Base-by-base conservation (phyloP, 305 asterid genomes). In the Plantago lanceolata region DNA sequence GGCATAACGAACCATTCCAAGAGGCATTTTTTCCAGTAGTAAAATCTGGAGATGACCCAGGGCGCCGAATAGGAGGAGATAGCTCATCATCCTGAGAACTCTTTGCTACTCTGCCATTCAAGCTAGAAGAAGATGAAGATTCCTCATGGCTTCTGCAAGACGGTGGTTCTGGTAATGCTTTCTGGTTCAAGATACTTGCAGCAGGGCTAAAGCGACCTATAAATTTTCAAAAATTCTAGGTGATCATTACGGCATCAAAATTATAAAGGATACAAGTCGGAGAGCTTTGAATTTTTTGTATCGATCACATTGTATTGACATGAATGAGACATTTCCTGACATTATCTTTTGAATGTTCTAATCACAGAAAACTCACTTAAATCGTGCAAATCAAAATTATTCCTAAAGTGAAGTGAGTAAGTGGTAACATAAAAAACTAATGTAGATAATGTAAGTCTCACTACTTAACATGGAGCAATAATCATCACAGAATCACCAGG, bases 61-160 rank as follows among this genome's bases (percentile, higher is more conserved):
- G 77, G 18, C 65, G 89, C 55, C 75, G 96, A 76, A 79, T 79
- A 0, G 90, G 83, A 40, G 98, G 94, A 54, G 96, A 89, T 19
- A 67, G 68, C 67, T 84, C 96, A 7, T 87, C 96, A 26, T 89
- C 97, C 50, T 80, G 93, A 62, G 89, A 92, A 76, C 80, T 78
- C 52, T 92, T 92, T 53, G 84, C 71, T 20, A 76, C 84, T 73
- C 79, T 82, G 17, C 77, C 89, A 48, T 80, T 93, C 79, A 93
- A 72, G 84, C 94, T 89, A 29, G 96, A 89, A 35, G 99, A 84
- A 57, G 97, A 84, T 2, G 99, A 89, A 15, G 97, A 80, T 51
- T 84, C 96, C 45, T 79, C 96, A 67, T 84, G 95, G 78, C 96
- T 84, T 83, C 94, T 87, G 18, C 84, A 81, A 59, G 96, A 76